Evolutionary conservation across 768 basidiomycete species (phyloP).

Genomic region (Leucocoprinus sp.): DNA sequence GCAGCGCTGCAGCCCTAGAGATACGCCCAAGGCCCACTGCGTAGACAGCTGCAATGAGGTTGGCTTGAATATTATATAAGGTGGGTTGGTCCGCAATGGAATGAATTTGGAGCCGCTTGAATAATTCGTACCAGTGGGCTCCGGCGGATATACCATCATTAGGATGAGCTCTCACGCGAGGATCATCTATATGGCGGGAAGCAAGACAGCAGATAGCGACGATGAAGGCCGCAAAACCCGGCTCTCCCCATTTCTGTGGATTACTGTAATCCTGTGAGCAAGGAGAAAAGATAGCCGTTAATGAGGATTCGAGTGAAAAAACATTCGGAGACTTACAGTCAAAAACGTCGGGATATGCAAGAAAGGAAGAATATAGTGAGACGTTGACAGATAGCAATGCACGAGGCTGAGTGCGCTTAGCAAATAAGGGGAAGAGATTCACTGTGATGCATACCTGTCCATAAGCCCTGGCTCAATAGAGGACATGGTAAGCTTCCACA

Average conservation of each 20-base stretch:
- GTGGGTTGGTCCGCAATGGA: constrained; percentile 86
- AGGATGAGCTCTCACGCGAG: constrained; percentile 77
- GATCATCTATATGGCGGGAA: constrained; percentile 89
- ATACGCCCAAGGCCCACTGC: constrained; percentile 86
- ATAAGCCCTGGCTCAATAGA: constrained; percentile 85
- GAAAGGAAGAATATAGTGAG: constrained; percentile 90
- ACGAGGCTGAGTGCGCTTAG: constrained; percentile 46
- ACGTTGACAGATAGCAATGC: constrained; percentile 82
- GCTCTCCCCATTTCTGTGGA: constrained; percentile 92
- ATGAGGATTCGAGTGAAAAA: constrained; percentile 9
- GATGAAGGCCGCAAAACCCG: constrained; percentile 90
- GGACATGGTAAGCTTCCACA: constrained; percentile 84
- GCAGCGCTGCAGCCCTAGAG: constrained; percentile 76
- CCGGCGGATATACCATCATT: constrained; percentile 83
- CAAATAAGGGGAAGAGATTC: constrained; percentile 12
- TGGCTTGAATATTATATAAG: constrained; percentile 85
- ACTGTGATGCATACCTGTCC: constrained; percentile 60
- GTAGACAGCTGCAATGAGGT: constrained; percentile 87
- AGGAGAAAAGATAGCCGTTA: constrained; percentile 14
- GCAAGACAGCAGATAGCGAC: constrained; percentile 90
- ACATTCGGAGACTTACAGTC: constrained; percentile 36
- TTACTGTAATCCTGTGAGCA: constrained; percentile 76
- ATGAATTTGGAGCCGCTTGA: constrained; percentile 78
- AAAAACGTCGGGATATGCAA: constrained; percentile 88
- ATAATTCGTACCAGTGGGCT: constrained; percentile 87